Conservation (phyloP, 2,329 filamentous ascomycete species). For the Elsinoe australis region DNA sequence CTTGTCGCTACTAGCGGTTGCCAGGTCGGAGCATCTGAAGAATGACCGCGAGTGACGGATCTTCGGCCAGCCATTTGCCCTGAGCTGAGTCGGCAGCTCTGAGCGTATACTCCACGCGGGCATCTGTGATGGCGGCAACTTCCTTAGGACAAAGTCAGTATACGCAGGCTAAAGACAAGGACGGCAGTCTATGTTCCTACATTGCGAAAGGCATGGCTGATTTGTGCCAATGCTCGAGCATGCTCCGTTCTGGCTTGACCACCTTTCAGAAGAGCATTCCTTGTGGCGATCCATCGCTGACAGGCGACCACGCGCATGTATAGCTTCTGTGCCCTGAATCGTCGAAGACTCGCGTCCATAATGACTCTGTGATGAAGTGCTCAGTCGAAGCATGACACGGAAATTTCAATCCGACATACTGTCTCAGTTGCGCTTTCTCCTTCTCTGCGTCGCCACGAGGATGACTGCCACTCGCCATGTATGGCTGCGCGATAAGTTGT, state of each 20-base stretch:
- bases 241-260: constrained; percentile 43
- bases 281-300: constrained; percentile 50
- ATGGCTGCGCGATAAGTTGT: constrained; percentile 47
- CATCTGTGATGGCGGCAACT: constrained; percentile 49
- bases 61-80: constrained; percentile 55
- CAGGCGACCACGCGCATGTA: constrained; percentile 53
- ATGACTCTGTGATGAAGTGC: constrained; percentile 45
- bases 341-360: constrained; percentile 50
- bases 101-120: constrained; percentile 49
- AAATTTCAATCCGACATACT: constrained; percentile 42
- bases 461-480: constrained; percentile 37
- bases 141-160: constrained; percentile 38
- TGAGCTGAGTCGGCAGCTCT: constrained; percentile 48
- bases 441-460: constrained; percentile 43
- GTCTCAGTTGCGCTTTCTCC: constrained; percentile 49
- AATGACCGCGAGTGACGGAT: constrained; percentile 49
- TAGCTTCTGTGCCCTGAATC: constrained; percentile 55
- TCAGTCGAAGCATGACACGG: constrained; percentile 18
- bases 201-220: constrained; percentile 41
- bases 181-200: constrained; percentile 22
- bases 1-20: constrained; percentile 9
- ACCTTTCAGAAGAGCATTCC: constrained; percentile 45
- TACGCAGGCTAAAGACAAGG: constrained; percentile 3
- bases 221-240: constrained; percentile 41
- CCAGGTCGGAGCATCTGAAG: constrained; percentile 19